Conservation (phyloP, 192 early-diverging fungal genomes). For the Backusella tarrabulga region DNA sequence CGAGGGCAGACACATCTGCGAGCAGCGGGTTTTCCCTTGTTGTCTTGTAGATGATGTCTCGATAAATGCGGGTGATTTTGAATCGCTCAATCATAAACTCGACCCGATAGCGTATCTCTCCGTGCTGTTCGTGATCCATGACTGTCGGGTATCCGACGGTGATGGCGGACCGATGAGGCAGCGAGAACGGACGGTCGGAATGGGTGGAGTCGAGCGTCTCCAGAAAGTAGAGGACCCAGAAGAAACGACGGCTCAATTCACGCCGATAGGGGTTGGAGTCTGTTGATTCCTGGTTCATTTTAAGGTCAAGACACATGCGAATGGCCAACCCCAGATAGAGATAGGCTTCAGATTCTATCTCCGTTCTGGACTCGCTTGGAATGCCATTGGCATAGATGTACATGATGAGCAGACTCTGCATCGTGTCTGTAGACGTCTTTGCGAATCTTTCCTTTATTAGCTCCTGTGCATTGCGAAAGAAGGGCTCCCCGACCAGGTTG, state of each 20-base stretch:
- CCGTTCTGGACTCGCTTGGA: slow-evolving; percentile 10
- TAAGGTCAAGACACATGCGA: slow-evolving; percentile 33
- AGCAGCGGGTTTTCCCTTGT: slow-evolving; percentile 17
- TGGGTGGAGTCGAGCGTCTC: slow-evolving; percentile 27
- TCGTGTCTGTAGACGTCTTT: slow-evolving; percentile 19
- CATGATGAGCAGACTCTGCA: slow-evolving; percentile 34
- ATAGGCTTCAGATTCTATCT: slow-evolving; percentile 31
- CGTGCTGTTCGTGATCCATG: slow-evolving; percentile 21
- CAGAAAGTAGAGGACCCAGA: slow-evolving; percentile 24
- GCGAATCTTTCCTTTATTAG: slow-evolving; percentile 20
- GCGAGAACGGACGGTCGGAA: slow-evolving; percentile 32
- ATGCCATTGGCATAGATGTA: slow-evolving; percentile 39
- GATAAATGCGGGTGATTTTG: slow-evolving; percentile 31
- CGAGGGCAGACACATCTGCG: slow-evolving; percentile 21
- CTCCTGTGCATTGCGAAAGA: slow-evolving; percentile 19
- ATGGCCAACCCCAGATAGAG: slow-evolving; percentile 33
- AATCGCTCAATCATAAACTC: slow-evolving; percentile 36
- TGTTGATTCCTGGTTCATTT: slow-evolving; percentile 23
- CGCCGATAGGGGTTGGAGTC: background rate
- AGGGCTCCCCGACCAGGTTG: slow-evolving; percentile 34
- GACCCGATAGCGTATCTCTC: slow-evolving; percentile 27
- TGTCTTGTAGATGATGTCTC: slow-evolving; percentile 23
- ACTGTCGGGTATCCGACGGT: background rate
- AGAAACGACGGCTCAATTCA: slow-evolving; percentile 23
- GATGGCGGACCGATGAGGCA: slow-evolving; percentile 16